Conservation (phyloP, 176 grass and related monocot genomes). For the Eremochloa ophiuroides region DNA sequence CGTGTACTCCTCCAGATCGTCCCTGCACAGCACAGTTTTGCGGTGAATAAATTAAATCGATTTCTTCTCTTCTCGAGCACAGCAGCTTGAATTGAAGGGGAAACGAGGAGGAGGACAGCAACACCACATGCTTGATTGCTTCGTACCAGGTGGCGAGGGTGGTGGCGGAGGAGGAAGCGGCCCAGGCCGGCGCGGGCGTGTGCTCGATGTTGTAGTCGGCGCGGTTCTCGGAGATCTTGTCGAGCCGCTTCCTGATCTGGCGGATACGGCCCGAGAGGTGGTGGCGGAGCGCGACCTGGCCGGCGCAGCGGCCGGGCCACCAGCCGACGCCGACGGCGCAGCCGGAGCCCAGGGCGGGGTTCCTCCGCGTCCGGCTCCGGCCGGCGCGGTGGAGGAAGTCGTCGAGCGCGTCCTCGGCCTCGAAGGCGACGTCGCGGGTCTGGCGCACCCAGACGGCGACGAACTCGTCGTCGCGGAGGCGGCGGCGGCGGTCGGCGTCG, state of each 20-base stretch:
- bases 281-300: slow-evolving; percentile 31
- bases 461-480: slow-evolving; percentile 44
- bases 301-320: slow-evolving; percentile 20
- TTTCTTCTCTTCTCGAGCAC: neutral
- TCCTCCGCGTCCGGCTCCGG: neutral
- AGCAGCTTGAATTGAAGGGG: too few relatives aligned
- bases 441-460: slow-evolving; percentile 60
- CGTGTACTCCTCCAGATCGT: slow-evolving; percentile 40
- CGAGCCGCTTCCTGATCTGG: slow-evolving; percentile 42
- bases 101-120: neutral
- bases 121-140: neutral
- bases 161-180: neutral
- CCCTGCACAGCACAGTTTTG: slow-evolving; percentile 22
- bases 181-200: slow-evolving; percentile 28
- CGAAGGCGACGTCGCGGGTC: slow-evolving; percentile 60
- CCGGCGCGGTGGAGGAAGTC: slow-evolving; percentile 55
- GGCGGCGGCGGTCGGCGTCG: slow-evolving; percentile 52
- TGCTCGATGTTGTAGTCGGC: slow-evolving; percentile 34
- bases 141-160: slow-evolving; percentile 36
- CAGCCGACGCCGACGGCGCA: neutral
- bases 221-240: slow-evolving; percentile 43
- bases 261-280: slow-evolving; percentile 30
- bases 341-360: neutral
- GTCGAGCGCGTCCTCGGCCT: slow-evolving; percentile 64
- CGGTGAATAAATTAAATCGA: neutral